Percentiles rank a stretch among this genome's conserved stretches.
Evolutionary conservation across 768 basidiomycete genomes (phyloP).

Genomic region (Trametes coccinea): DNA sequence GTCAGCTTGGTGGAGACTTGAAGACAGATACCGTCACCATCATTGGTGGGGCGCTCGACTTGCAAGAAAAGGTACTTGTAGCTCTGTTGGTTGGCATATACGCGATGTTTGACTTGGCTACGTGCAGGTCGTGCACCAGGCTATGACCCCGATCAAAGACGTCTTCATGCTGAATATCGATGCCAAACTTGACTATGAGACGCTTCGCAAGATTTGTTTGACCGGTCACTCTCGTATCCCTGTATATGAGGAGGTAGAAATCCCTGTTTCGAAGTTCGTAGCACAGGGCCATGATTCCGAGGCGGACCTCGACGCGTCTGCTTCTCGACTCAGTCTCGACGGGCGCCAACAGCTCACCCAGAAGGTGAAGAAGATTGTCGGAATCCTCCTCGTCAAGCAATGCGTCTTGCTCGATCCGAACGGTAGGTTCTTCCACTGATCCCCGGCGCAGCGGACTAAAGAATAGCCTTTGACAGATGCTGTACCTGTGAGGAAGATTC

Average conservation of each 20-base stretch:
- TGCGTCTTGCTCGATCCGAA: conserved; percentile 87
- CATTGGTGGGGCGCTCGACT: conserved; percentile 84
- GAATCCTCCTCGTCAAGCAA: conserved; percentile 86
- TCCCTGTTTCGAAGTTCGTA: conserved; percentile 39
- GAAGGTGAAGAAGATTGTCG: conserved; percentile 79
- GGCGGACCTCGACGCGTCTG: conserved; percentile 18
- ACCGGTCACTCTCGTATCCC: conserved; percentile 87
- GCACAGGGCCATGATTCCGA: conserved; percentile 14
- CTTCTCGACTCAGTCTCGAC: conserved; percentile 23
- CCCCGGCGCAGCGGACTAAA: conserved; percentile 17
- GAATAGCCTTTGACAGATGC: conserved; percentile 52
- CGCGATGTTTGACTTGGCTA: too few species aligned
- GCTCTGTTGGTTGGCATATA: too few species aligned
- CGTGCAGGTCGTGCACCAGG: conserved; percentile 36
- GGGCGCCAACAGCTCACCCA: conserved; percentile 33
- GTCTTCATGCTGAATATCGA: conserved; percentile 91
- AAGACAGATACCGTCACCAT: conserved; percentile 87
- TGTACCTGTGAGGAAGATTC: conserved; percentile 77
- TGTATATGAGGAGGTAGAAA: conserved; percentile 82
- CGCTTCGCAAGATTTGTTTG: conserved; percentile 72
- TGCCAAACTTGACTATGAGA: conserved; percentile 77
- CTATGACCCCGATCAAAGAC: conserved; percentile 77
- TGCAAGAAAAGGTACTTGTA: conserved; percentile 70
- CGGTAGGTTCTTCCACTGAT: conserved; percentile 32
- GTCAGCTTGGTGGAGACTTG: conserved; percentile 80